Evolutionary conservation across 2,329 filamentous ascomycete genomes (phyloP).

Genomic region (Botrytis porri): DNA sequence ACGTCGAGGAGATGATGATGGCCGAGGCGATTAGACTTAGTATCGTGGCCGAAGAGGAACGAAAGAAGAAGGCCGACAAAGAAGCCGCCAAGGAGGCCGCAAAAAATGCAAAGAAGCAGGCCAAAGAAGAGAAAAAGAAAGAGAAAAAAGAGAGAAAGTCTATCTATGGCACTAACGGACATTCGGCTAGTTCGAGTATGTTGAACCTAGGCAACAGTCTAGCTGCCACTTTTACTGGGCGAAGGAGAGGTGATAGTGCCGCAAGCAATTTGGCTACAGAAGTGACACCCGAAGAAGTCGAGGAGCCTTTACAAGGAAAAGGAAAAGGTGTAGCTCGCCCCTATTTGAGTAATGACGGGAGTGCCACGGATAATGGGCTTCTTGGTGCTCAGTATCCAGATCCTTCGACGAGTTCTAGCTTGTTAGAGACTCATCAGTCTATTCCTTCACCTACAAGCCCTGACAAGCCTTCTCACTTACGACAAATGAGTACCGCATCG

Average conservation of each 20-base stretch:
- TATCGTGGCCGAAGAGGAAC: constrained; percentile 87
- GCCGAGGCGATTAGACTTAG: constrained; percentile 92
- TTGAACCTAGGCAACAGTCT: constrained; percentile 50
- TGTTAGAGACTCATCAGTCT: constrained; percentile 43
- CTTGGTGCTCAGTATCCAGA: constrained; percentile 31
- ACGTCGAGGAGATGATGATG: constrained; percentile 98
- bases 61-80: constrained; percentile 81
- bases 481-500: constrained; percentile 83
- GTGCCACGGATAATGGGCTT: constrained; percentile 24
- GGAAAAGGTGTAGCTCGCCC: constrained; percentile 67
- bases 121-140: constrained; percentile 78
- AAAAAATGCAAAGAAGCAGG: constrained; percentile 81
- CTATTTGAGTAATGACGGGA: constrained; percentile 16
- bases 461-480: constrained; percentile 66
- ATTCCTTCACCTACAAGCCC: constrained; percentile 47
- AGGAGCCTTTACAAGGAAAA: constrained; percentile 44
- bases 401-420: constrained; percentile 23
- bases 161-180: constrained; percentile 44
- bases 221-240: constrained; percentile 40
- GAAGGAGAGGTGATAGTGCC: constrained; percentile 56
- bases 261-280: constrained; percentile 60
- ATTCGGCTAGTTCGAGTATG: constrained; percentile 60
- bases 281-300: constrained; percentile 48
- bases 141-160: constrained; percentile 56
- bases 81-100: constrained; percentile 69